Base-by-base conservation (phyloP, 306 rosid species). In the Mucuna pruriens region DNA sequence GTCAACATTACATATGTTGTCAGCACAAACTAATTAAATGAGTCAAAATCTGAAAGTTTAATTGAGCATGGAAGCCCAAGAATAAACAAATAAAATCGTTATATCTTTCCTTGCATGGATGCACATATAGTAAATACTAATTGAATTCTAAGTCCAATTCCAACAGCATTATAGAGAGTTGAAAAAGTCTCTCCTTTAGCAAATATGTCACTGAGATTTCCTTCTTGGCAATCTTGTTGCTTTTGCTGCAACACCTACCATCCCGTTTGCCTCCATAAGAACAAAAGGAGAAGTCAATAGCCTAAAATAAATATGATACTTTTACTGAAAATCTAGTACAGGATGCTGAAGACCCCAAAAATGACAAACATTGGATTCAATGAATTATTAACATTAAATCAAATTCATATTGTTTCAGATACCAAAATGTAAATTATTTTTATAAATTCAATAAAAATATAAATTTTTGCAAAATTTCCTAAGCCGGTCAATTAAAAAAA, bases 121-220 rank as follows among this genome's bases (percentile, higher is more conserved):
- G 97, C 82, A 80, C 99, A 93, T 15, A 93, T 10, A 36, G 99
- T 93, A 71, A 98, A 91, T 77, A 97, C 99, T 84, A 95, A 90
- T 22, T 85, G 97, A 79, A 95, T 92, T 77, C 99, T 98, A 75
- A 86, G 88, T 75, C 99, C 99, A 0, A 95, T 81, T 84, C 99
- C 99, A 42, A 93, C 48, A 58, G 90, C 99, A 88, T 91, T 95
- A 87, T 85, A 95, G 73, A 95, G 91, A 74, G 99, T 95, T 58
- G 99, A 95, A 77, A 95, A 93, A 65, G 98, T 98, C 92, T 95
- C 99, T 77, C 99, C 99, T 88, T 95, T 95, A 40, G 99, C 99
- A 82, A 93, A 95, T 17, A 95, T 94, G 81, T 95, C 99, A 71
- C 99, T 95, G 66, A 95, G 97, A 90, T 95, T 95, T 80, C 99